Conservation (phyloP, 1,284 basidiomycete genomes). For the Heliocybe sulcata region DNA sequence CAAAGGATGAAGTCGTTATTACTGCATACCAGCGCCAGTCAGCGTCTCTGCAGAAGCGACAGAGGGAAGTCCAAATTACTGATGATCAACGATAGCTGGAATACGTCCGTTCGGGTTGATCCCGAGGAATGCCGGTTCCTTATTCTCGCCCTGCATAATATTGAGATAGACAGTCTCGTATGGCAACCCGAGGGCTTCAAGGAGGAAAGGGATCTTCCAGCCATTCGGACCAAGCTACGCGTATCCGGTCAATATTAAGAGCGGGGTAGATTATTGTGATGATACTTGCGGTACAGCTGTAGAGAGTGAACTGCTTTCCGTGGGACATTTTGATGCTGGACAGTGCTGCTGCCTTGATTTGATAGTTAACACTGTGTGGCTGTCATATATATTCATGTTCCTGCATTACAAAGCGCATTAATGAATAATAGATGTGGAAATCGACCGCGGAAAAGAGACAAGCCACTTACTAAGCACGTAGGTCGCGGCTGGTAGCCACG, state of each 20-base stretch:
- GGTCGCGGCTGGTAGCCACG: too few relatives aligned
- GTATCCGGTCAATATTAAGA: neutral
- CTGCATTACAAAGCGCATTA: too few relatives aligned
- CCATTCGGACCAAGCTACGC: neutral
- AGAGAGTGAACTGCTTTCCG: neutral
- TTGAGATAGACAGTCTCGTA: conserved; percentile 23
- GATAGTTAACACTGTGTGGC: too few relatives aligned
- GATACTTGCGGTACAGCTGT: neutral
- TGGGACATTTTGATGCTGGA: neutral
- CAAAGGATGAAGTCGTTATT: conserved; percentile 50
- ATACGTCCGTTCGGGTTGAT: conserved; percentile 25
- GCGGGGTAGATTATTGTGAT: too few relatives aligned
- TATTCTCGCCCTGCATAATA: conserved; percentile 20
- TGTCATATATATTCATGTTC: too few relatives aligned
- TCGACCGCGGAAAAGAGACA: too few relatives aligned
- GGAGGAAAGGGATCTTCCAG: conserved; percentile 19
- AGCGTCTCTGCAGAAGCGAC: conserved; percentile 1
- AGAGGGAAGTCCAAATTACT: conserved; percentile 4
- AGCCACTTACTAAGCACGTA: too few relatives aligned
- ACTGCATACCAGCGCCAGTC: too few relatives aligned
- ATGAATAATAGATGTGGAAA: too few relatives aligned
- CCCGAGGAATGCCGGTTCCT: conserved; percentile 14
- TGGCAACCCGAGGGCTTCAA: conserved; percentile 21
- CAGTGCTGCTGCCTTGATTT: too few relatives aligned
- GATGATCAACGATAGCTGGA: conserved; percentile 26